These are phyloP conservation scores for Hypericum perforatum DNA, from an alignment of 345 rosid species.

Conservation along the genomic window DNA sequence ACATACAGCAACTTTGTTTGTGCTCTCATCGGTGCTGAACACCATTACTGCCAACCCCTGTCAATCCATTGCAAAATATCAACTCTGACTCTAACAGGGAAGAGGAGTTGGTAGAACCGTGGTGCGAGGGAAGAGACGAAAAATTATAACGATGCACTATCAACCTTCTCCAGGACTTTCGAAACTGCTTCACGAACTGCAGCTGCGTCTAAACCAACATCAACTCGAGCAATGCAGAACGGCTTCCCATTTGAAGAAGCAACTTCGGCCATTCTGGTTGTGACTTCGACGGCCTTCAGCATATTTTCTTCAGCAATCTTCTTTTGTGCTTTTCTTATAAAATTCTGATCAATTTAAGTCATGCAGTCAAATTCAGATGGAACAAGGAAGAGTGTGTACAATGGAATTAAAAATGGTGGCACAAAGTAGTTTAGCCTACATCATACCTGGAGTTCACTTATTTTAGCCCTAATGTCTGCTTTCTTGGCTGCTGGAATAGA, in stretches of 20 bases:
- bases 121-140: no score
- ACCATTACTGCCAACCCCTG: conserved; percentile 85
- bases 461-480: conserved; percentile 70
- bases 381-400: not conserved
- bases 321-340: conserved; percentile 72
- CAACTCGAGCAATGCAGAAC: conserved; percentile 60
- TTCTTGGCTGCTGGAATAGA: conserved; percentile 78
- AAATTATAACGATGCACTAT: not conserved
- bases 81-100: not conserved
- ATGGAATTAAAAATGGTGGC: not conserved
- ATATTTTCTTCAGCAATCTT: conserved; percentile 78
- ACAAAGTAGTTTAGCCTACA: conserved; percentile 1
- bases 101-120: no score
- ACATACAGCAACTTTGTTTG: conserved; percentile 83
- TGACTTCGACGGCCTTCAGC: conserved; percentile 55
- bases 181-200: conserved; percentile 91
- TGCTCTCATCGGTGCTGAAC: conserved; percentile 67
- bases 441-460: conserved; percentile 62
- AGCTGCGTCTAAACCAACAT: conserved; percentile 82
- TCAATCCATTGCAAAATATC: conserved; percentile 12
- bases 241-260: conserved; percentile 64
- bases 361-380: not conserved
- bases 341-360: conserved; percentile 29
- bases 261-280: conserved; percentile 52
- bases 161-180: conserved; percentile 72